These are phyloP conservation scores for Rutstroemia sp. DNA, from an alignment of 2,329 filamentous ascomycete genomes.

Conservation along the genomic window DNA sequence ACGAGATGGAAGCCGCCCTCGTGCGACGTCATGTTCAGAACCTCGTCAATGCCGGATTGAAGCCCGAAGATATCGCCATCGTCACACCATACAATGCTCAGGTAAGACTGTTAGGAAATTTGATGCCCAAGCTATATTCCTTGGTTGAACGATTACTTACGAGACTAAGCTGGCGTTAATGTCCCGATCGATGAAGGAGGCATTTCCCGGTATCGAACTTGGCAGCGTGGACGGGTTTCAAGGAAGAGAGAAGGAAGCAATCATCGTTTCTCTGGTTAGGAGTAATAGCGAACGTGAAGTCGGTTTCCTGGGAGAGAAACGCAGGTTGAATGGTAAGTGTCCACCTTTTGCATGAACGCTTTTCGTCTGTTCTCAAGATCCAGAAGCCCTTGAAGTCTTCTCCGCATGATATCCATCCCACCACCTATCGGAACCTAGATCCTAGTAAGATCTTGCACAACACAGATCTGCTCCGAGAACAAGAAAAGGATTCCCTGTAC, in stretches of 20 bases:
- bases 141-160: background rate
- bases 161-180: conserved; percentile 61
- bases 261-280: conserved; percentile 87
- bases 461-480: background rate
- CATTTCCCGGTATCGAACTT: conserved; percentile 80
- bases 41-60: conserved; percentile 73
- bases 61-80: conserved; percentile 78
- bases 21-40: conserved; percentile 70
- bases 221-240: conserved; percentile 97
- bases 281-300: conserved; percentile 85
- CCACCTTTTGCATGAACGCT: conserved; percentile 12
- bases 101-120: conserved; percentile 37
- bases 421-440: background rate
- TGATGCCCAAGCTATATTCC: background rate
- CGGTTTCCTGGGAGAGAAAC: conserved; percentile 87
- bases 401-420: background rate
- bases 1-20: conserved; percentile 80
- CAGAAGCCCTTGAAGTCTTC: background rate
- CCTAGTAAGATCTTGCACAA: background rate
- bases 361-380: background rate
- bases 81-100: conserved; percentile 96
- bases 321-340: conserved; percentile 76
- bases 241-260: conserved; percentile 91
- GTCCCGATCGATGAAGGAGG: conserved; percentile 67
- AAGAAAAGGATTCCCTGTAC: background rate